Evolutionary conservation across 2,329 filamentous ascomycete species (phyloP), one percentile per base, ranked within the genome.

Genomic region (Colletotrichum kahawae): DNA sequence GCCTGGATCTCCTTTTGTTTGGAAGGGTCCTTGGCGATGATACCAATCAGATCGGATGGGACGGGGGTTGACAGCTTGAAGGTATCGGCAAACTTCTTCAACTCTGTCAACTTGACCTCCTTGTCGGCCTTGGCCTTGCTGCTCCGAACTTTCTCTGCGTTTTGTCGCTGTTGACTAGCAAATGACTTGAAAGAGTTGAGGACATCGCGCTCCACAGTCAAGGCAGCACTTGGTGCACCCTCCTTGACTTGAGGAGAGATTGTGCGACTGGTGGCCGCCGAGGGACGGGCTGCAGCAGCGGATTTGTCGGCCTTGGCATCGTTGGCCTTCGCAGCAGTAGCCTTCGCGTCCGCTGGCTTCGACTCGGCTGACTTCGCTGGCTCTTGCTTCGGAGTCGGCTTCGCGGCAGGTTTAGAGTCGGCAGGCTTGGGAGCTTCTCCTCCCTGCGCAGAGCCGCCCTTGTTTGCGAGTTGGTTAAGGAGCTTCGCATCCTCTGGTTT

Each of bases 41-140:
- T 99, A 2, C 95, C 93, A 33, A 99, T 95, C 43, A 99, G 86
- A 83, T 99, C 97, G 67, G 91, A 93, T 2, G 97, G 97, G 13
- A 99, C 95, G 7, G 96, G 95, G 4, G 96, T 98, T 65, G 94
- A 93, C 21, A 99, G 90, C 86, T 98, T 98, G 89, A 99, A 99
- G 82, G 91, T 97, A 79, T 93, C 91, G 1, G 97, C 95, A 84
- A 99, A 99, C 81, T 96, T 98, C 88, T 97, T 97, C 73, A 99
- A 86, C 85, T 99, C 97, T 75, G 95, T 98, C 76, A 99, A 85
- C 84, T 98, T 98, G 78, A 97, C 92, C 78, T 96, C 95, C 83
- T 98, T 98, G 82, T 98, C 97, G 74, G 89, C 90, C 81, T 90
- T 92, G 12, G 89, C 88, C 82, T 92, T 93, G 78, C 84, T 90